Conservation (phyloP, 345 rosid species). For the Physaria fendleri region DNA sequence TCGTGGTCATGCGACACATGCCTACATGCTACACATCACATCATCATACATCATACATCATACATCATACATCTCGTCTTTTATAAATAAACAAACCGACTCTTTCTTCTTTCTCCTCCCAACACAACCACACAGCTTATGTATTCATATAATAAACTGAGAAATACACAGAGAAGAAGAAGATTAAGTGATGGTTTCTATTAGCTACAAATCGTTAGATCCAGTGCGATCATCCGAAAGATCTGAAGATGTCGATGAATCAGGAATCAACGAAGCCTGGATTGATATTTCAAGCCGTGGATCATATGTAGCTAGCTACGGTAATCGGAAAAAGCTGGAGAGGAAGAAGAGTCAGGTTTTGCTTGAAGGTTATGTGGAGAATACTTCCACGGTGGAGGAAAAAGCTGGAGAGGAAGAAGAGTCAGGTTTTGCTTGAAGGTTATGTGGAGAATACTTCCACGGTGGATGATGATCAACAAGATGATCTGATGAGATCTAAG, state of each 20-base stretch:
- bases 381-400: conserved; percentile 18
- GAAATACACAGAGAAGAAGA: neutral
- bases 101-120: neutral
- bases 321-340: conserved; percentile 23
- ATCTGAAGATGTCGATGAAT: neutral
- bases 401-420: conserved; percentile 57
- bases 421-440: conserved; percentile 71
- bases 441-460: conserved; percentile 36
- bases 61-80: neutral
- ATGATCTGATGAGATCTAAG: conserved; percentile 69
- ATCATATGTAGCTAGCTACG: neutral
- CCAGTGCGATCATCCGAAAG: neutral
- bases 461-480: conserved; percentile 23
- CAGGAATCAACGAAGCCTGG: conserved; percentile 14
- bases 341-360: conserved; percentile 77
- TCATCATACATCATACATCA: neutral
- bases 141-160: neutral
- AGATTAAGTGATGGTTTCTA: conserved; percentile 2
- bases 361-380: conserved; percentile 62
- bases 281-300: neutral
- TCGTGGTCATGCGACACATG: no score
- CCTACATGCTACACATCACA: no score
- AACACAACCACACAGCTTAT: neutral
- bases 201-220: conserved; percentile 13
- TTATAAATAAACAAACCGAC: conserved; percentile 14